Conservation (phyloP, 202 grass and related monocot species). For the Cymbopogon flexuosus region DNA sequence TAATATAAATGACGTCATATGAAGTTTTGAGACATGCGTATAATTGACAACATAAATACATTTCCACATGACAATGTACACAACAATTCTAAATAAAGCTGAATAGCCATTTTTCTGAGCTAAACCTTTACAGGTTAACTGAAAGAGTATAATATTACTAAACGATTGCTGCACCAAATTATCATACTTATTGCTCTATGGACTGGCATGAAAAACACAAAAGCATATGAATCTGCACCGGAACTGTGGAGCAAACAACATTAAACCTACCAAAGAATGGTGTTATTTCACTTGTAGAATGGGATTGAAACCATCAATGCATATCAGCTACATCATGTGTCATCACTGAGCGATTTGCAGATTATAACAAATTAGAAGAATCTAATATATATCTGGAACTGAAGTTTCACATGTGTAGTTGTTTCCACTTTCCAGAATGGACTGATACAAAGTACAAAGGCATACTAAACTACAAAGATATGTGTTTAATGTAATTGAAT, state of each 20-base stretch:
- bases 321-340: neutral
- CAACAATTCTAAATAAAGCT: neutral
- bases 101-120: neutral
- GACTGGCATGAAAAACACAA: neutral
- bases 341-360: neutral
- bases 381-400: neutral
- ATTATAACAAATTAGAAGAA: neutral
- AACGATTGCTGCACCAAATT: neutral
- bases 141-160: constrained; percentile 17
- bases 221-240: neutral
- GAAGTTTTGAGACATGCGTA: constrained; percentile 10
- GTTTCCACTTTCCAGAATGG: neutral
- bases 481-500: neutral
- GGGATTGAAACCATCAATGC: neutral
- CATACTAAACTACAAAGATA: constrained; percentile 18
- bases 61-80: constrained; percentile 12
- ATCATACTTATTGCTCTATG: constrained; percentile 10
- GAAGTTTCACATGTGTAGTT: neutral
- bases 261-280: neutral
- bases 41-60: neutral
- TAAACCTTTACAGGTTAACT: constrained; percentile 4
- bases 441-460: constrained; percentile 14
- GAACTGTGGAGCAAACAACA: constrained; percentile 1
- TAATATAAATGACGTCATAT: constrained; percentile 13
- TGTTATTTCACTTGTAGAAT: neutral